Conservation (phyloP, 2,329 filamentous ascomycete species). For the Verticillium tricorpus region DNA sequence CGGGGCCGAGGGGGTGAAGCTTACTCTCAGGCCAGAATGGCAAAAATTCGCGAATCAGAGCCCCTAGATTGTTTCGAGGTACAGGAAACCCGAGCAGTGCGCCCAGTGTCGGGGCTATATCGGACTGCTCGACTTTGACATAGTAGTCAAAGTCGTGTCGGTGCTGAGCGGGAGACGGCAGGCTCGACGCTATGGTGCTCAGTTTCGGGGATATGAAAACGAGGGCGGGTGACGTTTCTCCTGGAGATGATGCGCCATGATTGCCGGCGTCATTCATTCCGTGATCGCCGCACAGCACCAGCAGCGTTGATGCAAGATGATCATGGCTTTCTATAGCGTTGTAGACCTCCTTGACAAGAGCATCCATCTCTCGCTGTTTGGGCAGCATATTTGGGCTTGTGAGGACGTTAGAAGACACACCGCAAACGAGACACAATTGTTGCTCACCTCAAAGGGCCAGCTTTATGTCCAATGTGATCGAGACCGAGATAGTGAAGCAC, state of each 20-base stretch:
- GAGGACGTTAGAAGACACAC: neutral
- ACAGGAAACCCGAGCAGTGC: constrained; percentile 83
- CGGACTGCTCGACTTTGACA: constrained; percentile 81
- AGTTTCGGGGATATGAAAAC: constrained; percentile 88
- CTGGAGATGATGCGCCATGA: constrained; percentile 87
- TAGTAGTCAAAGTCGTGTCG: constrained; percentile 79
- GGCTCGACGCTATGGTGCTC: constrained; percentile 43
- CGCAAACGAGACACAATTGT: neutral
- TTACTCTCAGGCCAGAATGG: constrained; percentile 67
- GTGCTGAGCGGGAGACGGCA: constrained; percentile 51
- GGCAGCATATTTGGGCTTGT: constrained; percentile 82
- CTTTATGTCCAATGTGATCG: constrained; percentile 96
- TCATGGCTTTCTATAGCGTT: constrained; percentile 64
- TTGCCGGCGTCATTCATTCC: constrained; percentile 99
- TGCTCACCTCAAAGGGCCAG: constrained; percentile 73
- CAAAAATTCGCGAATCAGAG: constrained; percentile 76
- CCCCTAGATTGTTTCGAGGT: constrained; percentile 84
- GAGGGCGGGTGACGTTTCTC: constrained; percentile 89
- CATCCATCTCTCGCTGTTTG: constrained; percentile 93
- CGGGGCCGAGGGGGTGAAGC: constrained; percentile 12
- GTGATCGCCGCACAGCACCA: constrained; percentile 89
- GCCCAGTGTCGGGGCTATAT: constrained; percentile 84
- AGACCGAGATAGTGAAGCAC: constrained; percentile 93
- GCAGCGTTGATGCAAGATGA: constrained; percentile 72
- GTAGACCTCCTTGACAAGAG: constrained; percentile 72